Percentiles rank a stretch among this genome's conserved stretches.
Conservation (phyloP, 2,329 filamentous ascomycete genomes). For the Alternaria ventricosa region DNA sequence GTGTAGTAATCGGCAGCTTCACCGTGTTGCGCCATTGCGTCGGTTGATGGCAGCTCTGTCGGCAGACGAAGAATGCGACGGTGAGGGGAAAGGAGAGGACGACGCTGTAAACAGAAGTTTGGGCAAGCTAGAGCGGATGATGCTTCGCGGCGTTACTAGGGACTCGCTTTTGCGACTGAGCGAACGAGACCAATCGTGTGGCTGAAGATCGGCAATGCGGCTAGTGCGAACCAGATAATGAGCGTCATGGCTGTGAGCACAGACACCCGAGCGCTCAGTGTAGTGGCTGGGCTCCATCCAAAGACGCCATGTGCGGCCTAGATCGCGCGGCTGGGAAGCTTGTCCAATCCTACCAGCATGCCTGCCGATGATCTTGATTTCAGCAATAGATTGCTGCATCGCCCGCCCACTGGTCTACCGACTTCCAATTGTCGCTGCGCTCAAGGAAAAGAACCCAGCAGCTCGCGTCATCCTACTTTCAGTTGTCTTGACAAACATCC, state of each 20-base stretch:
- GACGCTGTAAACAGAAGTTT: conserved; percentile 4
- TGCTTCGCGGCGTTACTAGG: conserved; percentile 21
- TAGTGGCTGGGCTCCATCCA: conserved; percentile 17
- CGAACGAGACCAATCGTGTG: conserved; percentile 14
- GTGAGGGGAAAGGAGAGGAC: neutral
- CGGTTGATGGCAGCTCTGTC: neutral
- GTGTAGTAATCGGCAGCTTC: conserved; percentile 51
- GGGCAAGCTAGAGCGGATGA: conserved; percentile 13
- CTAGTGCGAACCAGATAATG: neutral
- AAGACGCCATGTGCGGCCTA: conserved; percentile 5
- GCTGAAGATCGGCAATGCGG: conserved; percentile 19
- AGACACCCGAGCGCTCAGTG: conserved; percentile 7
- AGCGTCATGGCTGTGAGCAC: conserved; percentile 10
- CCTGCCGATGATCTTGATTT: neutral
- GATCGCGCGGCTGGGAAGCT: conserved; percentile 10
- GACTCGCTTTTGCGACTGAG: neutral
- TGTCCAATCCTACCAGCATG: conserved; percentile 8
- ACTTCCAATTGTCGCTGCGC: neutral
- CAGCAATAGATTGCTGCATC: conserved; percentile 1
- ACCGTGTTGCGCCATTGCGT: conserved; percentile 41
- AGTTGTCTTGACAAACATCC: neutral
- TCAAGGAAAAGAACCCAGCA: neutral
- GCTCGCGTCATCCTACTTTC: neutral
- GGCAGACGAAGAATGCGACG: neutral
- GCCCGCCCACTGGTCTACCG: neutral